Evolutionary conservation across 2,329 filamentous ascomycete species (phyloP), one percentile per base, ranked within the genome.

Genomic region (Rhytidhysteron rufulum): DNA sequence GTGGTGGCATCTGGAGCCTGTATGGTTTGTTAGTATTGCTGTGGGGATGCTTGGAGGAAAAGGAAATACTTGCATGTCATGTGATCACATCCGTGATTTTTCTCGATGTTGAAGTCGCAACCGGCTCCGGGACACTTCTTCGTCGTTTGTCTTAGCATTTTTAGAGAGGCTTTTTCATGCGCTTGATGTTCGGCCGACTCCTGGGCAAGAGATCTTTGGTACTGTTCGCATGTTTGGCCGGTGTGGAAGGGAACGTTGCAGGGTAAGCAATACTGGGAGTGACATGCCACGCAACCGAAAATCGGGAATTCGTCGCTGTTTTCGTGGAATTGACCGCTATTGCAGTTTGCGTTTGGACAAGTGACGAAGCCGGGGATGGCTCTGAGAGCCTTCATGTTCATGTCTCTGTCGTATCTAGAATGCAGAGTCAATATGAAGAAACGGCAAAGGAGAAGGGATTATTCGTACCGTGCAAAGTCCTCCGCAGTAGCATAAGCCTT

Each of bases 51-150:
- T 27, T 27, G 13, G 7, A 13, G 7, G 13, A 8, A 7, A 7
- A 27, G 13, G 24, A 8, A 27, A 27, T 27, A 27, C 24, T 7
- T 27, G 36, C 45, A 51, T 18, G 30, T 51, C 45, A 55, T 45
- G 34, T 65, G 62, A 45, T 65, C 62, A 39, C 62, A 66, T 9
- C 61, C 61, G 9, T 50, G 44, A 19, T 43, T 50, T 47, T 63
- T 63, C 49, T 63, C 50, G 31, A 65, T 63, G 19, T 51, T 42
- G 53, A 54, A 60, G 3, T 55, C 59, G 41, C 62, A 63, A 2
- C 30, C 51, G n/a, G 16, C 37, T 3, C 34, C 34, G 4, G 61
- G 60, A 49, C 62, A 66, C 27, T 45, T 45, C 46, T 62, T 64
- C 49, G n/a, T 55, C 43, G 5, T 37, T 30, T 20, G 54, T 44